Conservation (phyloP, 495 filamentous ascomycete genomes). For the Podospora pseudopauciseta region DNA sequence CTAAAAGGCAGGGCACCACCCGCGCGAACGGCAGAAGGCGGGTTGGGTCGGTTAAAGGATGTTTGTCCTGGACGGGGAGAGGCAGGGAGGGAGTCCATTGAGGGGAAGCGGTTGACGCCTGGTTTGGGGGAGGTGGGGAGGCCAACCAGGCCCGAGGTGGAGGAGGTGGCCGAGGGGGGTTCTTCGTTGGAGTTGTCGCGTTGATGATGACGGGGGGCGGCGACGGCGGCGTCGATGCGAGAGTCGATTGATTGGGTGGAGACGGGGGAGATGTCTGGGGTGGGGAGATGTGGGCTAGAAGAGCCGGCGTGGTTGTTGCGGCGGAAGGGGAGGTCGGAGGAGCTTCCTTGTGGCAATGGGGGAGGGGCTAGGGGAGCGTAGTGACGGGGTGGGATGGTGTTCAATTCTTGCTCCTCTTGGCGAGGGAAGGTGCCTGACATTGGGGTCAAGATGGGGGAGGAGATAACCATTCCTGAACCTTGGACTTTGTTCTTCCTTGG, state of each 20-base stretch:
- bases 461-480: constrained; percentile 45
- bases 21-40: constrained; percentile 38
- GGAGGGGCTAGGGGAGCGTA: constrained; percentile 46
- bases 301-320: constrained; percentile 19
- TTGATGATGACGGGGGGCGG: constrained; percentile 24
- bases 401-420: constrained; percentile 49
- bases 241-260: constrained; percentile 48
- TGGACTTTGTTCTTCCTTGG: constrained; percentile 43
- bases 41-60: constrained; percentile 25
- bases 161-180: constrained; percentile 41
- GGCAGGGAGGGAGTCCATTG: constrained; percentile 39
- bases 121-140: constrained; percentile 47
- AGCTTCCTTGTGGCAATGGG: constrained; percentile 35
- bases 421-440: constrained; percentile 50
- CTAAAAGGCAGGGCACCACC: constrained; percentile 59
- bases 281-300: constrained; percentile 33
- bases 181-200: constrained; percentile 37
- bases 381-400: constrained; percentile 47
- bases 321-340: constrained; percentile 41
- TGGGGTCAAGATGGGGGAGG: constrained; percentile 54
- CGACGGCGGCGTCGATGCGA: constrained; percentile 39
- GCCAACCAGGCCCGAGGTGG: constrained; percentile 41
- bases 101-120: constrained; percentile 45
- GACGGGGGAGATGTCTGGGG: constrained; percentile 47
- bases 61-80: constrained; percentile 41